Base-by-base conservation (phyloP, 768 basidiomycete species). In the Boletus rubescentipes region DNA sequence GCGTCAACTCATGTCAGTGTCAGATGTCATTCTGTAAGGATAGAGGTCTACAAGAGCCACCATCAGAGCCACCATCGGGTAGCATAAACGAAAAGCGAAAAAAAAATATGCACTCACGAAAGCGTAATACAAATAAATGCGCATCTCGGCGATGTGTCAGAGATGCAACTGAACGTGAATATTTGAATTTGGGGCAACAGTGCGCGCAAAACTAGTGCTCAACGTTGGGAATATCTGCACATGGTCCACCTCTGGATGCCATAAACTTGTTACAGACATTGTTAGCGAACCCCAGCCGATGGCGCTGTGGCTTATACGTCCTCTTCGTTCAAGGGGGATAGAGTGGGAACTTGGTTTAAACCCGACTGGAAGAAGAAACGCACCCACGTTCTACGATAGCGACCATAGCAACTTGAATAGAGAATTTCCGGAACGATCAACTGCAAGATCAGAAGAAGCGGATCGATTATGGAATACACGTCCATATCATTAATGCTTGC, bases 271-370 rank as follows among this genome's bases (percentile, higher is more conserved):
- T 26, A 26, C 26, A 6, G 26, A 26, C 26, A 26, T 26, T 9
- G 49, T 29, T 32, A 36, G 48, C 42, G 60, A 48, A 58, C 9
- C 6, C 39, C 34, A 44, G 37, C 49, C 45, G 37, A 39, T 14
- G 40, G 30, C 4, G 20, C 26, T 32, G 45, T 18, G 26, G 16
- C 31, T 23, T 40, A 29, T 23, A 44, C 37, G 4, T 26, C 12
- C 43, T 41, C 36, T 29, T 29, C 39, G 20, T 36, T 55, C 35
- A 23, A 14, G 26, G 60, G 51, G 20, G 50, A 32, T 49, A 49
- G 36, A 45, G 60, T 20, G 59, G 53, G 37, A 45, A 42, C 32
- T 23, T 26, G 26, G 4, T 4, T 26, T 26, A n/a, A 20, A 11
- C 12, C 20, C 21, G 15, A 11, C 49, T 26, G 31, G 41, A 41